Evolutionary conservation across 2,329 filamentous ascomycete species (phyloP), one percentile per base, ranked within the genome.

Genomic region (Alternaria sp.): DNA sequence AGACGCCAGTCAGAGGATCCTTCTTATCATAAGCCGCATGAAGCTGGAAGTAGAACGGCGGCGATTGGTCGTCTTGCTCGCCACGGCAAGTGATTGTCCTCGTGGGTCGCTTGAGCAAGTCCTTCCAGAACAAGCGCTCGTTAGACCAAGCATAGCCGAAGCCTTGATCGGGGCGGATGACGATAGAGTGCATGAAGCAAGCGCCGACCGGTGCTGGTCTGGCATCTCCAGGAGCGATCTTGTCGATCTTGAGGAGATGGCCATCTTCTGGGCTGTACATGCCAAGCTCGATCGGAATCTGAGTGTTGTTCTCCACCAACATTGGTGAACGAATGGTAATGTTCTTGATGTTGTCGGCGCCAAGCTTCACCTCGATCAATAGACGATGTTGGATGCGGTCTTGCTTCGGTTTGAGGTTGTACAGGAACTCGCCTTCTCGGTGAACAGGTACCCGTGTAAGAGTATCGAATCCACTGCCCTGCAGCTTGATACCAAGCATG

Each of bases 141-240:
- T 89, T 90, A 4, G 93, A 97, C 96, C 96, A 99, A 62, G 92
- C 89, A 77, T 97, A 99, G 1, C 96, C 96, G 74, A 99, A 99
- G 5, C 96, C 96, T 73, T 96, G 93, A 77, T 98, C 96, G 2
- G 96, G 96, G 32, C 96, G 89, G 46, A 99, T 85, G 9, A 99
- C 87, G 8, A 97, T 84, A 1, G 91, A 93, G 81, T 98, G 96
- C 81, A 96, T 87, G 76, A 90, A 98, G 1, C 92, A 93, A 2
- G 95, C 93, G 13, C 96, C 96, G 7, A 99, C 93, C 1, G 96
- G 96, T 11, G 93, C 93, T 9, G 96, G 95, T 17, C 93, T 88
- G 56, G 90, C 90, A 77, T 97, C 94, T 1, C 96, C 96, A 0
- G 96, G 96, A 0, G 93, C 87, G 59, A 99, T 95, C 83, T 98